Evolutionary conservation across 306 rosid species (phyloP).

Genomic region (Biancaea sappan): DNA sequence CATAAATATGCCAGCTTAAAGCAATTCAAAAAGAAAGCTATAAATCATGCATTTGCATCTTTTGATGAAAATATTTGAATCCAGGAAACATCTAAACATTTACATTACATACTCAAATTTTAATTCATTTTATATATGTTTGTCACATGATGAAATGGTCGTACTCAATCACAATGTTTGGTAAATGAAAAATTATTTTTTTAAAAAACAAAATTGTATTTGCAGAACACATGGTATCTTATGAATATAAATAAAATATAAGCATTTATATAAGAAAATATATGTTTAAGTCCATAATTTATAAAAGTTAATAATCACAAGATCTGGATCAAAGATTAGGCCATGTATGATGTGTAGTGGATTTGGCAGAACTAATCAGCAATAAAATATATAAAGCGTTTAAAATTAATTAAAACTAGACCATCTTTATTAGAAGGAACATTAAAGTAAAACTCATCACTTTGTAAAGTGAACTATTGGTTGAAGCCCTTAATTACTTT

Average conservation of each 20-base stretch:
- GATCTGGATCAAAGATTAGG: conserved; percentile 24
- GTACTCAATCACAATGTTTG: conserved; percentile 6
- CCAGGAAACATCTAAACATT: not conserved
- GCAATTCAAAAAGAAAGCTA: conserved; percentile 27
- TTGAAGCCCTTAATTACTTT: conserved; percentile 42
- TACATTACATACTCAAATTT: not conserved
- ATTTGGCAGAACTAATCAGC: conserved; percentile 25
- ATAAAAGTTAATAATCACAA: not conserved
- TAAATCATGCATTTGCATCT: conserved; percentile 30
- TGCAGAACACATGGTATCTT: not conserved
- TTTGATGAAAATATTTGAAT: conserved; percentile 41
- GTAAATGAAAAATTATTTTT: not conserved
- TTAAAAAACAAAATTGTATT: not conserved
- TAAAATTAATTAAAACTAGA: conserved; percentile 28
- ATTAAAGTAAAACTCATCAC: conserved; percentile 50
- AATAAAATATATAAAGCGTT: conserved; percentile 20
- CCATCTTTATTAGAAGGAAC: conserved; percentile 45
- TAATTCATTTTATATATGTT: not conserved
- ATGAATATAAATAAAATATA: not conserved
- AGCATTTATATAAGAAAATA: not conserved
- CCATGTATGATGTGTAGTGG: conserved; percentile 32
- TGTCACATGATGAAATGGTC: not conserved
- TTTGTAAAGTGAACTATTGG: conserved; percentile 49
- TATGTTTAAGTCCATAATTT: no score
- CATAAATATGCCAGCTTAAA: conserved; percentile 50